These are phyloP conservation scores for Helminthosporium solani DNA, from an alignment of 2,329 filamentous ascomycete genomes.

Conservation along the genomic window DNA sequence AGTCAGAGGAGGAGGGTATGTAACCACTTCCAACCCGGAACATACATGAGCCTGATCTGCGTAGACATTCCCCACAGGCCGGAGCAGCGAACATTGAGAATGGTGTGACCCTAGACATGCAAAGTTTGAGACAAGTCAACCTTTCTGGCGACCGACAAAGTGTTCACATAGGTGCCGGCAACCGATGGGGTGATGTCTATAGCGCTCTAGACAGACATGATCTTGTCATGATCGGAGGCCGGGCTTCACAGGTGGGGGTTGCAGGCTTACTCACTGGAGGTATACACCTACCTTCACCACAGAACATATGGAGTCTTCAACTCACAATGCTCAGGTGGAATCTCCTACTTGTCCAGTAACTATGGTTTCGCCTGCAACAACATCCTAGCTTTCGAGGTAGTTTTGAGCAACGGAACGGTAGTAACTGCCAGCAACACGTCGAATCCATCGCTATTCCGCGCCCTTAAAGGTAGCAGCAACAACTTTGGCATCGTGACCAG, in stretches of 20 bases:
- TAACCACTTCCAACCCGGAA: neutral
- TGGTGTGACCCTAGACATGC: conserved; percentile 31
- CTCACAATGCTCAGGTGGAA: conserved; percentile 21
- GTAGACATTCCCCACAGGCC: conserved; percentile 22
- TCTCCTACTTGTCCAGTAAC: conserved; percentile 30
- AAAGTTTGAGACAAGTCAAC: conserved; percentile 23
- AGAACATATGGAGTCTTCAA: neutral
- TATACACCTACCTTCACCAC: no score
- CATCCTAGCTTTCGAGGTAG: conserved; percentile 32
- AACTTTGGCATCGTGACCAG: conserved; percentile 37
- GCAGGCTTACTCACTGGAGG: conserved; percentile 27
- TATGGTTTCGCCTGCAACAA: conserved; percentile 34
- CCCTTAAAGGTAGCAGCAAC: conserved; percentile 33
- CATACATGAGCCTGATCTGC: neutral
- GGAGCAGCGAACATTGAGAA: conserved; percentile 29
- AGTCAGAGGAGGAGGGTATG: conserved; percentile 22
- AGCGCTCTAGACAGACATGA: conserved; percentile 18
- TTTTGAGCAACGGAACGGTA: conserved; percentile 34
- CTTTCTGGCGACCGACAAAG: conserved; percentile 19
- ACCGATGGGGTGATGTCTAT: conserved; percentile 29
- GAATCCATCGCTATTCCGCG: conserved; percentile 28
- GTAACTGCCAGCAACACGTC: conserved; percentile 25
- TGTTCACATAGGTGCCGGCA: conserved; percentile 23
- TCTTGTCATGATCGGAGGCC: conserved; percentile 25
- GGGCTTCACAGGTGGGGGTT: conserved; percentile 22